Conservation (phyloP, 108 stramenopile species). For the Pseudonitzschia delicatissima region DNA sequence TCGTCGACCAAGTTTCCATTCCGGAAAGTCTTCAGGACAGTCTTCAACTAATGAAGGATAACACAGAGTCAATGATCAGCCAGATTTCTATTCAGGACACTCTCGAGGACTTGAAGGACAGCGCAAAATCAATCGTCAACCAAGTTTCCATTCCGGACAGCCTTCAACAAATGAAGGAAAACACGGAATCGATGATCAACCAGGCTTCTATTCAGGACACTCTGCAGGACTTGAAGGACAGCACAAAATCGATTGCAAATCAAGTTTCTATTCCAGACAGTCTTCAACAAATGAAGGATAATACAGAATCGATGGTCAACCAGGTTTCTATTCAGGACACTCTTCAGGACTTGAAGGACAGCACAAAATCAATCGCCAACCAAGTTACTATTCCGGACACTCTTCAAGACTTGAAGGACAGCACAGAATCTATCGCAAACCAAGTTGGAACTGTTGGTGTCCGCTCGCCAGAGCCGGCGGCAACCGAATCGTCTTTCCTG, state of each 20-base stretch:
- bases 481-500: conserved; percentile 6
- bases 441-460: neutral
- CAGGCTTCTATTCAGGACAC: neutral
- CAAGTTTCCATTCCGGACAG: neutral
- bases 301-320: too few species aligned
- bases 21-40: too few species aligned
- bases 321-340: too few species aligned
- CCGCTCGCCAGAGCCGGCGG: neutral
- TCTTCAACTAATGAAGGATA: too few species aligned
- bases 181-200: too few species aligned
- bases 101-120: too few species aligned
- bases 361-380: too few species aligned
- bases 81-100: too few species aligned
- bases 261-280: neutral
- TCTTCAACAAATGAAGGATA: too few species aligned
- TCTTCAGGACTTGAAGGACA: too few species aligned
- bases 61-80: too few species aligned
- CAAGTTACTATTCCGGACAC: neutral
- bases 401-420: neutral
- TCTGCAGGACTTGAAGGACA: neutral
- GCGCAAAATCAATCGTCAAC: too few species aligned
- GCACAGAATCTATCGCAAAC: neutral
- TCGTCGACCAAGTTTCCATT: neutral
- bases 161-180: neutral
- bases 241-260: neutral